Evolutionary conservation across 2,329 filamentous ascomycete species (phyloP), one percentile per base, ranked within the genome.

Genomic region (Ophiostoma australiae): DNA sequence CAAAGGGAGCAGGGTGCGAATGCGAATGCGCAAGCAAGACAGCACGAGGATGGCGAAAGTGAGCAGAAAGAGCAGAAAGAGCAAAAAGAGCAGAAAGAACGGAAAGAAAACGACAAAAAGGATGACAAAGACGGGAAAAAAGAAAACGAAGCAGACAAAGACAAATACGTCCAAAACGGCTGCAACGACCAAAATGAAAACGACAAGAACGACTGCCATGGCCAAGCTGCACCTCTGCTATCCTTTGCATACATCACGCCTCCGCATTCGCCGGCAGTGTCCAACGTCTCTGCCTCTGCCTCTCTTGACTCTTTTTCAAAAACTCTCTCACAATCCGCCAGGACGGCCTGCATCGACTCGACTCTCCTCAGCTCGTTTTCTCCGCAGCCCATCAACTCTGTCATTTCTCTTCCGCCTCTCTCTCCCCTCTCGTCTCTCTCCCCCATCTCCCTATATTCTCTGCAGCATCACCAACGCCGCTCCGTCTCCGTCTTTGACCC

Each of bases 1-100:
- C 33, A 37, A 66, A 70, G 67, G 75, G 52, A 58, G 52, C 52
- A 27, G 4, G 1, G 52, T 27, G n/a, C 31, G 20, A 65, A 39
- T 65, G 61, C 2, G 61, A 35, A 63, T 58, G 71, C 75, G 72
- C 75, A 76, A 72, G 74, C 76, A 69, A 65, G 27, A 33, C 27
- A 13, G 23, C 8, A 37, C 13, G 4, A 37, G 15, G 52, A 23
- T 58, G 52, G 23, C 23, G 52, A 63, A 63, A 27, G 1, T n/a
- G 52, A 55, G n/a, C 7, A 55, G 10, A 20, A 55, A 6, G 52
- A n/a, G 27, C 27, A 3, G 6, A 55, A 55, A 8, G 48, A 20
- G 10, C 27, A 10, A 1, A 17, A 65, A 13, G 33, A 33, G 13
- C 23, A 17, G 15, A 17, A 65, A 65, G 33, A 27, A n/a, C 6